Base-by-base conservation (phyloP, 2,329 filamentous ascomycete genomes). In the Chrysoporthe cubensis region DNA sequence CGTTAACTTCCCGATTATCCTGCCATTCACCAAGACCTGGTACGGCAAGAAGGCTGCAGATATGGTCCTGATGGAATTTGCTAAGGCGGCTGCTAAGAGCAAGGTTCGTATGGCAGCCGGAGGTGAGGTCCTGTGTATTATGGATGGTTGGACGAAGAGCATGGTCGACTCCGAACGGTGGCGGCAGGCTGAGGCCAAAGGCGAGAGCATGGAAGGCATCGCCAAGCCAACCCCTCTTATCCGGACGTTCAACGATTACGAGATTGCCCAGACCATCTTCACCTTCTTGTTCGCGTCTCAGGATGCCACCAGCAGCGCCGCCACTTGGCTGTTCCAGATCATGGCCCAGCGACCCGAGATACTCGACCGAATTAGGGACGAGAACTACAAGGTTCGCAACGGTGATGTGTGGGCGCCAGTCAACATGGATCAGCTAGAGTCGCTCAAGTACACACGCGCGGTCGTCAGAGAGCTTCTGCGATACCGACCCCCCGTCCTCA, bases 211-310 rank as follows among this genome's bases (percentile, higher is more conserved):
- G 59, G 89, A 93, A 69, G 82, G 85, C 18, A 80, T 91, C 7
- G 89, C 92, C 80, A 97, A 97, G 87, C 95, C 95, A 64, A 81
- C 88, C 26, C 92, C 91, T 73, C 78, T 97, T 40, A 86, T 98
- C 66, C 92, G 95, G 76, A 89, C 92, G 73, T 98, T 97, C 80
- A 90, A 86, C 80, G 92, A 98, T 78, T 91, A 90, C 75, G 94
- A 98, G 80, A 97, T 98, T 75, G 87, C 93, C 66, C 92, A 96
- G 84, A 97, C 95, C 34, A 79, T 98, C 76, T 97, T 97, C 82
- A 97, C 95, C 62, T 97, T 98, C 84, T 86, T 98, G 70, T 98
- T 98, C 80, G 95, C 96, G 70, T 97, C 94, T 3, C 96, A 98
- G 81, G 96, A 99, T 79, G 96, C 96, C 72, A 97, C 96, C 71